Base-by-base conservation (phyloP, 768 basidiomycete species). In the Suillus bovinus region DNA sequence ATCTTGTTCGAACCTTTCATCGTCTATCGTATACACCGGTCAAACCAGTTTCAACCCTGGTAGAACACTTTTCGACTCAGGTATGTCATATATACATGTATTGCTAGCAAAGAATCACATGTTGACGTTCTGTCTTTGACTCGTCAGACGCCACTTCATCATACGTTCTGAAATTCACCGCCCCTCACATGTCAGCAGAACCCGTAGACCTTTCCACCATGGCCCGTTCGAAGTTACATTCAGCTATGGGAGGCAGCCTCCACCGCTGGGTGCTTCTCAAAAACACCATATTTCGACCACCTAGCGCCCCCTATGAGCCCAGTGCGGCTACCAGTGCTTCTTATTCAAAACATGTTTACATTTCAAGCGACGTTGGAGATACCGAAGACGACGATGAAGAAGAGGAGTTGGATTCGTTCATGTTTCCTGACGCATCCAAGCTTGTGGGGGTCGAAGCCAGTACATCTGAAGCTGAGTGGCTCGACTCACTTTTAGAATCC, bases 231-330 rank as follows among this genome's bases (percentile, higher is more conserved):
- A 92, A 93, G 81, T 81, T 93, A 78, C 85, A 87, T 66, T 74
- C 82, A 66, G 88, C 85, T 70, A 72, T 83, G 69, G 81, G 81
- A 61, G 74, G 79, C 67, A 90, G 86, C 77, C 83, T 93, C 78
- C 90, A 91, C 71, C 90, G 91, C 72, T 92, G 89, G 90, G 91
- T 94, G 58, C 81, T 94, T 62, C 82, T 93, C 72, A 93, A 93
- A 88, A 94, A 93, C 74, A 91, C 89, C 34, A 82, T 92, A 65
- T 76, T 85, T 67, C 81, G 80, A 67, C 81, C 86, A 64, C 80
- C 83, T 58, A 77, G 80, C 66, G 64, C 76, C 69, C 74, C 74
- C 67, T 53, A 80, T 59, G 69, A 78, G 60, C 67, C 73, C 63
- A 56, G 50, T 22, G 59, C 36, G 49, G 42, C 60, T 49, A 65